A percentile compares a stretch with the other conserved stretches of the same genome.
phyloP scores from a whole-genome alignment of 768 basidiomycete species.

The Thelephora aurantiotincta region DNA sequence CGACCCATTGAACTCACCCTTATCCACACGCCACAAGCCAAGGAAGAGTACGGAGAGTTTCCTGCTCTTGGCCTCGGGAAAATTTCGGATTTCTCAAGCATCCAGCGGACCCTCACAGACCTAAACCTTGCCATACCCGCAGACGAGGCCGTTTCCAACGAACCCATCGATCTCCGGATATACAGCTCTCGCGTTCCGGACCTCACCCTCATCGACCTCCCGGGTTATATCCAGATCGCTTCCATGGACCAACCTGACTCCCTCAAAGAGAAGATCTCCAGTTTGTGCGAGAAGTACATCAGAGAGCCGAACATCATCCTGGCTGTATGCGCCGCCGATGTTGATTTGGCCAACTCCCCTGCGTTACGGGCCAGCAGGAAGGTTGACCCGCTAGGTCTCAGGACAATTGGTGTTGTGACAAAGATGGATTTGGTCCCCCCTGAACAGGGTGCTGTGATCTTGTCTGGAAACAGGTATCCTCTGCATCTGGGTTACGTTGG shows the following conservation, averaged over 20 bases:
- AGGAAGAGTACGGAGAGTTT: constrained; percentile 87
- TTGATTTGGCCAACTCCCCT: constrained; percentile 96
- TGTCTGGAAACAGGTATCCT: constrained; percentile 89
- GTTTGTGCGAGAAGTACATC: constrained; percentile 91
- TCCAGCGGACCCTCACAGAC: constrained; percentile 88
- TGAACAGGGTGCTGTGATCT: constrained; percentile 65
- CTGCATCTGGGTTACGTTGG: constrained; percentile 95
- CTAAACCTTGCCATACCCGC: constrained; percentile 88
- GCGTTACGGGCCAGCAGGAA: constrained; percentile 86
- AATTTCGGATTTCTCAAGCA: constrained; percentile 81
- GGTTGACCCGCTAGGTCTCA: constrained; percentile 86
- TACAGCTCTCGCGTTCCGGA: constrained; percentile 94
- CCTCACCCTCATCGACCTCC: constrained; percentile 92
- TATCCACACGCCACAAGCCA: constrained; percentile 67
- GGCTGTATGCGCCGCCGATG: constrained; percentile 97
- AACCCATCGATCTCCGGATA: constrained; percentile 94
- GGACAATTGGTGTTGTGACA: constrained; percentile 95
- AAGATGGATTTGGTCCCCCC: constrained; percentile 97
- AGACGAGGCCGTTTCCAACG: constrained; percentile 83
- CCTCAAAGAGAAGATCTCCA: constrained; percentile 84
- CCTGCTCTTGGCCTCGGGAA: constrained; percentile 80
- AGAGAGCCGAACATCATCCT: constrained; percentile 99
- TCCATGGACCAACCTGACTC: constrained; percentile 92
- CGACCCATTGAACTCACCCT: constrained; percentile 97
- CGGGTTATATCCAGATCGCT: constrained; percentile 92